Evolutionary conservation across 441 rosid genomes (phyloP).

Genomic region (Brassica balearica): DNA sequence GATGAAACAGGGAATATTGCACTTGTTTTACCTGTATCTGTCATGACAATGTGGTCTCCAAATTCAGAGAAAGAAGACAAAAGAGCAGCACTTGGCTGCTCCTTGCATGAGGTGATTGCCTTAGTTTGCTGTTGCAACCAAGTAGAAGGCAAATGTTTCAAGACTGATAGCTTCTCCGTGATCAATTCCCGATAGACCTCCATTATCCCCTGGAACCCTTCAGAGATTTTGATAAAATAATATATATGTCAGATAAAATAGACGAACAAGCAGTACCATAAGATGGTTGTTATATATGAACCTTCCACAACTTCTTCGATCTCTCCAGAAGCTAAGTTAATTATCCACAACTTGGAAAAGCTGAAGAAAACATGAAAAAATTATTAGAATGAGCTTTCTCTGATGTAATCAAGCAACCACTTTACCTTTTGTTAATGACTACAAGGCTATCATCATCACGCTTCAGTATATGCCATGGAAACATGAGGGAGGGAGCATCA

Average conservation of each 20-base stretch:
- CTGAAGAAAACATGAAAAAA: constrained; percentile 50
- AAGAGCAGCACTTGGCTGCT: constrained; percentile 53
- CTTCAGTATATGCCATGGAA: constrained; percentile 93
- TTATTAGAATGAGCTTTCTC: constrained; percentile 16
- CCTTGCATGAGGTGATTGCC: constrained; percentile 47
- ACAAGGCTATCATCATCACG: constrained; percentile 55
- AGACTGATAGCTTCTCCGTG: constrained; percentile 63
- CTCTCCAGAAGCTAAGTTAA: constrained; percentile 72
- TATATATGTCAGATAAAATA: constrained; percentile 35
- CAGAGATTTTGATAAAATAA: constrained; percentile 29
- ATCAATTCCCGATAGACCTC: constrained; percentile 63
- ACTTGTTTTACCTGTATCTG: constrained; percentile 66
- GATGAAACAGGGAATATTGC: too few species aligned
- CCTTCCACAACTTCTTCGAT: constrained; percentile 76
- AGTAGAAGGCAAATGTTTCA: constrained; percentile 65
- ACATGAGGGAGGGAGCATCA: constrained; percentile 53
- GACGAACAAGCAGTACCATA: constrained; percentile 5
- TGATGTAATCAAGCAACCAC: constrained; percentile 7
- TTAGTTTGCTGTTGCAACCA: constrained; percentile 61
- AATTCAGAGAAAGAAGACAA: constrained; percentile 64
- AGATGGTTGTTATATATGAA: constrained; percentile 39
- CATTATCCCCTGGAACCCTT: constrained; percentile 66
- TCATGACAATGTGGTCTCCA: constrained; percentile 57
- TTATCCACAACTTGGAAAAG: constrained; percentile 77
- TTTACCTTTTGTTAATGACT: constrained; percentile 64